Evolutionary conservation across 108 stramenopile genomes (phyloP), one percentile per base, ranked within the genome.

Genomic region (Fragilariopsis cylindrus): DNA sequence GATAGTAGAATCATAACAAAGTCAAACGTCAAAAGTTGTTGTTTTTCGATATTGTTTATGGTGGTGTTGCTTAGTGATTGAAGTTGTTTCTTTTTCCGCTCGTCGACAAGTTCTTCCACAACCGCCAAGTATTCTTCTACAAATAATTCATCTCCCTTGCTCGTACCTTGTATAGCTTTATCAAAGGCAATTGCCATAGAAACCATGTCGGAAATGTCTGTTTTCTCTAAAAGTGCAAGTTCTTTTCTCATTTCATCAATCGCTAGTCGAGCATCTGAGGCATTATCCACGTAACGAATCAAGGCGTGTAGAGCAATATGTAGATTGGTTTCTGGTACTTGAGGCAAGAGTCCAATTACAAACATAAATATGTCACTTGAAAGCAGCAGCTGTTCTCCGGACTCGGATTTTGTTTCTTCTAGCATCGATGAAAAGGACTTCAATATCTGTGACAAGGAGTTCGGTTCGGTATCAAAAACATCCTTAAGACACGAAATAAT

Each of bases 301-400:
- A 68, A 13, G 67, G 48, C 48, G 18, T 50, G 48, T 4, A 68
- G 5, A 7, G 49, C 67, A 52, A 6, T 40, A 18, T 68, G 67
- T 7, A 68, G 67, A 48, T 68, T 21, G 67, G 48, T 68, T 68
- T 68, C 67, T 49, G 67, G 67, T 68, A 52, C 49, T 50, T 48
- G 48, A 16, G 67, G 67, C 39, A 68, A 52, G 50, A 68, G 48
- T 40, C 39, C 67, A 21, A 68, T 3, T 4, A 52, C 19, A 48
- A 68, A 68, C 39, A 50, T 47, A 49, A 68, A 68, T 15, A 18
- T n/a, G 49, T 68, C 67, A 3, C 39, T 68, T 18, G 12, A 18
- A 30, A 16, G 43, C 19, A 68, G 12, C 15, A 68, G 9, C 42
- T 63, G 16, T n/a, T 63, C 46, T 44, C 40, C n/a, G 3, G 62